Conservation (phyloP, 148 eudicot species). For the Nyssa sinensis region DNA sequence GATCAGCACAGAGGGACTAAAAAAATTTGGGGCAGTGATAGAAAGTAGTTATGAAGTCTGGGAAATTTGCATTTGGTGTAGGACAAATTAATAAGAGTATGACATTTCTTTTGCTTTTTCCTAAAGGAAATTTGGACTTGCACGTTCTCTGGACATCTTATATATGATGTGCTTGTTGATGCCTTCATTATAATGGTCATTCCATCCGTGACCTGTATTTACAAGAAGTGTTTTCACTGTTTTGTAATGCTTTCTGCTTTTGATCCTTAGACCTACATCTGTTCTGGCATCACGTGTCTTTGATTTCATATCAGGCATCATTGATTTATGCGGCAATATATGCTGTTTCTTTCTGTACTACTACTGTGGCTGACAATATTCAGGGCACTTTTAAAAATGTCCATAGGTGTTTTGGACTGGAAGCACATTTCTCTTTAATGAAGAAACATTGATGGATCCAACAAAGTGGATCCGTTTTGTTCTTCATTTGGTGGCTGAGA, state of each 20-base stretch:
- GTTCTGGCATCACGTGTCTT: neutral
- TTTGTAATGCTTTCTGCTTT: slow-evolving; percentile 1
- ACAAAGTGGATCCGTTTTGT: no score
- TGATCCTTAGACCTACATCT: neutral
- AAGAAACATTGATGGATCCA: no score
- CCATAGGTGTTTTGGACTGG: no score
- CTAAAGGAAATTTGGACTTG: no score
- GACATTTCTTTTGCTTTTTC: neutral
- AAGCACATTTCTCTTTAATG: no score
- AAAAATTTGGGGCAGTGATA: neutral
- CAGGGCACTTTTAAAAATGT: neutral
- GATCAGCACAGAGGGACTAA: no score
- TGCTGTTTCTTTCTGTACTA: neutral
- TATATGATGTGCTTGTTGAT: no score
- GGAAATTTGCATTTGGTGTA: slow-evolving; percentile 7
- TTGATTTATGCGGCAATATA: neutral
- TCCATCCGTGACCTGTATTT: no score
- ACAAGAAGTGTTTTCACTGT: no score
- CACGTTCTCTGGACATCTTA: no score
- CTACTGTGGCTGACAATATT: neutral
- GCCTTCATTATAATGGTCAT: no score
- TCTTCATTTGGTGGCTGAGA: no score
- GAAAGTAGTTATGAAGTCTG: neutral
- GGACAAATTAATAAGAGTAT: neutral
- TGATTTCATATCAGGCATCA: neutral